phyloP scores from a whole-genome alignment of 371 early-diverging fungal species.

The Mortierella sp. region DNA sequence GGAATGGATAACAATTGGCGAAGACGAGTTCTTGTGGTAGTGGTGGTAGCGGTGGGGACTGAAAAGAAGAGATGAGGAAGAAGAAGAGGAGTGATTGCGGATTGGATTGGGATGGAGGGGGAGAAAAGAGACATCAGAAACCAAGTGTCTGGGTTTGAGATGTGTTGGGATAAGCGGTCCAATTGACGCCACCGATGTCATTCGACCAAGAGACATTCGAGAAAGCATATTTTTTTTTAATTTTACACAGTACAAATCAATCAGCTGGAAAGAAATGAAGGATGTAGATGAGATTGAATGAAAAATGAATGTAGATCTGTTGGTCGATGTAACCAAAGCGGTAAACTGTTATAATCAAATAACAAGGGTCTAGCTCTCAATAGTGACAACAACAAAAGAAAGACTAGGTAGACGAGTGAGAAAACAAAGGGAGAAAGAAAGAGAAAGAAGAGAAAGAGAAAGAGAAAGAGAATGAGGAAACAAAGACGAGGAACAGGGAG shows the following conservation, averaged over 20 bases:
- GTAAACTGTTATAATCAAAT: neutral
- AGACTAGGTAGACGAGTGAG: too few relatives aligned
- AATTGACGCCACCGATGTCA: constrained; percentile 6
- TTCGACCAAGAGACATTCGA: neutral
- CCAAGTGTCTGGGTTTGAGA: constrained; percentile 25
- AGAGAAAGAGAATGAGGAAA: neutral
- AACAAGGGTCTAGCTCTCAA: neutral
- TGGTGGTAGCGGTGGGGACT: neutral
- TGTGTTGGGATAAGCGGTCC: neutral
- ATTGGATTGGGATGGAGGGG: neutral
- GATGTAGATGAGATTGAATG: neutral
- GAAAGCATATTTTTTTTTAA: constrained; percentile 8
- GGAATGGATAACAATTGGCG: neutral
- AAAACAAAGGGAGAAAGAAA: neutral
- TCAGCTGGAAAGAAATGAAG: neutral
- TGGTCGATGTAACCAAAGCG: too few relatives aligned
- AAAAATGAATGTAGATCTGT: too few relatives aligned
- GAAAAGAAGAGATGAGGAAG: constrained; percentile 2
- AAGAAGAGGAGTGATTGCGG: neutral
- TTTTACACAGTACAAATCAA: constrained; percentile 1
- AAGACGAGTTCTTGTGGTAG: constrained; percentile 1
- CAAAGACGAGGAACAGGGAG: neutral
- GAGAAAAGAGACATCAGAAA: constrained; percentile 12
- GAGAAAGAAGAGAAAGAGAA: neutral
- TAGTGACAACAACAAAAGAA: too few relatives aligned